Percentiles rank a stretch among this genome's conserved stretches.
Conservation (phyloP, 192 early-diverging fungal genomes). For the Ramicandelaber brevisporus region DNA sequence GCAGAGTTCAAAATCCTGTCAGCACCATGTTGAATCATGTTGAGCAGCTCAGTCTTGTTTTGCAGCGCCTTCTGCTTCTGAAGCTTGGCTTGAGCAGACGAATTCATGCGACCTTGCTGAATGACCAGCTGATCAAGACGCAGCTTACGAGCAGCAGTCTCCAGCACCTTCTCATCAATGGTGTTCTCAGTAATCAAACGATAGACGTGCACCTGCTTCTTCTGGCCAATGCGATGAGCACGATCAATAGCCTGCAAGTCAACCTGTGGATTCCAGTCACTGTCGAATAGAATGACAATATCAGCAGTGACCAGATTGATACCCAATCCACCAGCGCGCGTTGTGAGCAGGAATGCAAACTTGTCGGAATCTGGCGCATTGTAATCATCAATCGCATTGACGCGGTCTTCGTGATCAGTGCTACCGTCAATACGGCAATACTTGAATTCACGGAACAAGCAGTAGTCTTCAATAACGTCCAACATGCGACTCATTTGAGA, state of each 20-base stretch:
- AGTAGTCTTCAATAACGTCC: conserved; percentile 96
- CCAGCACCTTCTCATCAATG: conserved; percentile 93
- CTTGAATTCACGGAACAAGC: conserved; percentile 64
- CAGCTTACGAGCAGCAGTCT: conserved; percentile 90
- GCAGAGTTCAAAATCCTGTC: conserved; percentile 44
- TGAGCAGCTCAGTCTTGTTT: too few relatives aligned
- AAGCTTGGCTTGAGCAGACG: conserved; percentile 31
- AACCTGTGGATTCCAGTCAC: conserved; percentile 83
- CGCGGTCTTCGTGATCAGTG: conserved; percentile 77
- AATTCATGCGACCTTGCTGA: conserved; percentile 71
- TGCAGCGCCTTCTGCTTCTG: too few relatives aligned
- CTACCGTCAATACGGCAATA: conserved; percentile 97
- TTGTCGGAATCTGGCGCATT: conserved; percentile 71
- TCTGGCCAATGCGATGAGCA: conserved; percentile 97
- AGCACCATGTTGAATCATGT: conserved; percentile 95
- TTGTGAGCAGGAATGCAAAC: conserved; percentile 90
- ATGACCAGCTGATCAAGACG: conserved; percentile 95
- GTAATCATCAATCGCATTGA: conserved; percentile 83
- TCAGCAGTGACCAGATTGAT: conserved; percentile 94
- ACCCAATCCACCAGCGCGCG: conserved; percentile 89
- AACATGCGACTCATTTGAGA: conserved; percentile 97
- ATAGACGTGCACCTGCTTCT: conserved; percentile 90
- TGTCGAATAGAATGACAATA: conserved; percentile 88
- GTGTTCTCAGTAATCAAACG: conserved; percentile 91
- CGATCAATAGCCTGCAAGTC: conserved; percentile 91